Base-by-base conservation (phyloP, 2,329 filamentous ascomycete species). In the Fusarium protoensiforme region DNA sequence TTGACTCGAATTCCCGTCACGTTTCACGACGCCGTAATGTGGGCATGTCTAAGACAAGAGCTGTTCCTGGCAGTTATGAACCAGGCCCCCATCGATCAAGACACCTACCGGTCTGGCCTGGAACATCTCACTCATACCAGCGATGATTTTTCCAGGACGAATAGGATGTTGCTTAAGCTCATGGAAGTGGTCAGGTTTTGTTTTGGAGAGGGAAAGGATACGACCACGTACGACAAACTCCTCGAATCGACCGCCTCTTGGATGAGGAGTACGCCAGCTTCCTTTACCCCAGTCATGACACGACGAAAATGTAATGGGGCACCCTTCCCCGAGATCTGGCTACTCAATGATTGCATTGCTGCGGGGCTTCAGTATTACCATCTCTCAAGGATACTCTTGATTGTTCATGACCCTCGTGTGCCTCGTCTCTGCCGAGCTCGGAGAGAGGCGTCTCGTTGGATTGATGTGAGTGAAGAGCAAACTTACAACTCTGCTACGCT, bases 301-400 rank as follows among this genome's bases (percentile, higher is more conserved):
- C 57, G 64, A 10, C 51, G 59, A 7, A 35, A 38, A 10, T 24
- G 54, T 1, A 7, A 33, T 4, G 57, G 67, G 7, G 60, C 59
- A 20, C 64, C 63, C 13, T 77, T 79, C 35, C 78, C 77, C 1
- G 72, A 77, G 18, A 75, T 79, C 24, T 77, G 73, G 67, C 62
- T 79, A 2, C 61, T 79, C 14, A 78, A 73, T 16, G 73, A 79
- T 2, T 65, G 71, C 14, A 74, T 75, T 16, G 77, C 73, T 4
- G 72, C 71, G 1, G 78, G 75, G 1, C 60, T 78, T 36, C 77
- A 79, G 64, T 78, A 78, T n/a, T 79, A 78, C 22, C 75, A 79
- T 31, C 72, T 79, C 8, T 67, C 69, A 8, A 72, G 77, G n/a
- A 78, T 79, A n/a, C 64, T 79, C 16, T 68, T 79, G 2, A 61